These are phyloP conservation scores for Nymphaea thermarum DNA, from an alignment of 164 flowering plant genomes.

Conservation along the genomic window DNA sequence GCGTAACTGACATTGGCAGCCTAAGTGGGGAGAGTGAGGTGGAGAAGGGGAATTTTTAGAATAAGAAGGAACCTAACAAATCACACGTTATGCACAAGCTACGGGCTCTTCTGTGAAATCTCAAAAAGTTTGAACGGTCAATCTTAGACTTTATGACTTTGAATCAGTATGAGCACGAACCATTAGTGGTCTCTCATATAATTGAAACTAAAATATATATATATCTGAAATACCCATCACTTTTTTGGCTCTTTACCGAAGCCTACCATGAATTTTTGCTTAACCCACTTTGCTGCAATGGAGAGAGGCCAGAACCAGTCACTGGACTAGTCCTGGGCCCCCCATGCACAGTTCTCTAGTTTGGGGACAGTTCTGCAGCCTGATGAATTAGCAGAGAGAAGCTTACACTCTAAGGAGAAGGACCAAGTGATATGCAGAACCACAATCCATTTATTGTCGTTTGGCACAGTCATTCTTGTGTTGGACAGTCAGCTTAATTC, in stretches of 20 bases:
- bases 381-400: too few relatives aligned
- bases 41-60: neutral
- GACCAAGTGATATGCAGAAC: too few relatives aligned
- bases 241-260: neutral
- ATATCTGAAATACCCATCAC: neutral
- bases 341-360: too few relatives aligned
- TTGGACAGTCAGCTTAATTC: too few relatives aligned
- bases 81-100: neutral
- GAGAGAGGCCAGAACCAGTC: neutral
- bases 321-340: too few relatives aligned
- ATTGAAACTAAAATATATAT: neutral
- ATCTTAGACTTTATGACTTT: neutral
- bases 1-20: neutral
- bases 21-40: neutral
- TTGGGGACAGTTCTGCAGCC: too few relatives aligned
- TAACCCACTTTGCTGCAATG: neutral
- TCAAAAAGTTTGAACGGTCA: neutral
- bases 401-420: too few relatives aligned
- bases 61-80: neutral
- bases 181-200: neutral
- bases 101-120: neutral
- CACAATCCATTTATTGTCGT: too few relatives aligned
- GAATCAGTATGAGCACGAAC: neutral
- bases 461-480: too few relatives aligned
- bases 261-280: neutral